Evolutionary conservation across 768 basidiomycete species (phyloP), one percentile per base, ranked within the genome.

Genomic region (Collybia sordida): DNA sequence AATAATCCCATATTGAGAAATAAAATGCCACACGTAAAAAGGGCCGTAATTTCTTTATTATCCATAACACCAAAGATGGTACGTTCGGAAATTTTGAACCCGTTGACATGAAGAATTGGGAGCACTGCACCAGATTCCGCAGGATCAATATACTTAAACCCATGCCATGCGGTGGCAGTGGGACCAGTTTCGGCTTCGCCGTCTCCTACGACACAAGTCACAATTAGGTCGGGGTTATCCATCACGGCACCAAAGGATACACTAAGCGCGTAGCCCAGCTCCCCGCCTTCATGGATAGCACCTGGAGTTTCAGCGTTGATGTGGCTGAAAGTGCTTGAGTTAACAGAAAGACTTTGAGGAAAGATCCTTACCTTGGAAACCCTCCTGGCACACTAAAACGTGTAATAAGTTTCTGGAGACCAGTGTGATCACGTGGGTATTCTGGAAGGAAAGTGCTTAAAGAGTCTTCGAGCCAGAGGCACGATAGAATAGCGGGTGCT

Each of bases 41-140:
- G 71, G 0, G 85, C 71, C 15, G 72, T 77, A 22, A 94, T 69
- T 63, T 95, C 93, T 59, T 87, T 85, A 63, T 96, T 77, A 59
- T 95, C 93, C 91, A 95, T 93, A 18, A 86, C 86, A 35, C 93
- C 93, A 51, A 84, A 87, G 51, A 97, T 87, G 14, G 93, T 95
- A 31, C 91, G 80, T 62, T 94, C 90, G 0, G 88, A 90, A 53
- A 95, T 94, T 75, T 93, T 89, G 79, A 90, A 92, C 14, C 89
- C 87, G 55, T 93, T 93, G 54, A 88, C 80, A 61, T 93, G 90
- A 1, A 97, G 73, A 54, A 95, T 90, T 21, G 93, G 93, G n/a
- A 97, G 72, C 17, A 95, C 90, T 0, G 93, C 92, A 17, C 93
- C 93, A 2, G 86, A 88, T 68, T 94, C 93, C 14, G 80, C 81